phyloP scores from a whole-genome alignment of 2,329 filamentous ascomycete species.

The Fusarium kyushuense region DNA sequence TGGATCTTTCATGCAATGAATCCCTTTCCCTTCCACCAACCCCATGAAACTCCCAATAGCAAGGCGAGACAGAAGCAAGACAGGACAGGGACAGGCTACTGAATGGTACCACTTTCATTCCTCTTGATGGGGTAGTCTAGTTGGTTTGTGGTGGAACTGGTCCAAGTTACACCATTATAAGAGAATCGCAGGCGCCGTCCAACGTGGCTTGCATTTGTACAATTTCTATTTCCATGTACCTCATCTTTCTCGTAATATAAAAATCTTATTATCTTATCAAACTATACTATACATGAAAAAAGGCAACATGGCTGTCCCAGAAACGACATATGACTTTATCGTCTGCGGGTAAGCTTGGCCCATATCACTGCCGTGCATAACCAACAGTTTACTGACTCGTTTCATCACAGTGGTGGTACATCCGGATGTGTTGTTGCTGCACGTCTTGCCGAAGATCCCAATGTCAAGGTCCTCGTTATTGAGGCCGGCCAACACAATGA shows the following conservation, averaged over 20 bases:
- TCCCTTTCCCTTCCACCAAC: neutral
- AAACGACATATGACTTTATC: constrained; percentile 51
- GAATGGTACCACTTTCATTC: constrained; percentile 3
- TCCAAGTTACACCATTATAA: constrained; percentile 21
- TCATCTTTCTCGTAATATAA: neutral
- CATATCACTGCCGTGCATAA: neutral
- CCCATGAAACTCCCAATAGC: constrained; percentile 3
- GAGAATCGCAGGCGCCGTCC: constrained; percentile 7
- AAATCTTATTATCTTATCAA: neutral
- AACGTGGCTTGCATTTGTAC: neutral
- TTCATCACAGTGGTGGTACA: constrained; percentile 50
- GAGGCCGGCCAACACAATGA: constrained; percentile 57
- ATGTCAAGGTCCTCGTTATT: constrained; percentile 51
- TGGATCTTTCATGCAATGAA: constrained; percentile 9
- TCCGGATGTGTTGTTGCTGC: constrained; percentile 54
- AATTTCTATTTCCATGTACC: neutral
- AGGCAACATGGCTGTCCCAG: constrained; percentile 36
- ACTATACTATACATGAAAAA: neutral
- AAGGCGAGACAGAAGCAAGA: neutral
- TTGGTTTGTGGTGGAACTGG: neutral
- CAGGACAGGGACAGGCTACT: constrained; percentile 1
- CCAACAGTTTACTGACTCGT: constrained; percentile 4
- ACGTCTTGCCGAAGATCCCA: constrained; percentile 53
- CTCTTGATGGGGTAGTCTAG: neutral
- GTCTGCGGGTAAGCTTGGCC: constrained; percentile 50